phyloP scores from a whole-genome alignment of 1,284 basidiomycete species.

The Trametes polyzona region DNA sequence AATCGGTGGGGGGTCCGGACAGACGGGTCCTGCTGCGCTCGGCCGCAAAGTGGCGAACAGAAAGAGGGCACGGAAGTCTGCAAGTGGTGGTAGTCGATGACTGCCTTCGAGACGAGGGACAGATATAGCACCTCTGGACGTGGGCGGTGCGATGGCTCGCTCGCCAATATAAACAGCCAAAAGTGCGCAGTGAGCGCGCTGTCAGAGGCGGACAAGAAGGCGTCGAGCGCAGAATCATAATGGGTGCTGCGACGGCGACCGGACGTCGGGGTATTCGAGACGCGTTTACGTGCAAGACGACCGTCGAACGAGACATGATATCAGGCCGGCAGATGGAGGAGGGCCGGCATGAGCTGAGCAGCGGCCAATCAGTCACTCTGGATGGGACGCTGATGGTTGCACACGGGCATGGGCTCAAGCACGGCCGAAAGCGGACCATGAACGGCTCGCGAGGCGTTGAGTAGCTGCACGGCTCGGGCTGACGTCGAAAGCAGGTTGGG shows the following conservation, averaged over 20 bases:
- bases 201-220: neutral
- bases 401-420: neutral
- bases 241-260: neutral
- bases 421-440: no score
- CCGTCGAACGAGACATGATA: neutral
- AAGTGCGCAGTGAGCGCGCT: neutral
- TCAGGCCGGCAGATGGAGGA: neutral
- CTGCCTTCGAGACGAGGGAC: neutral
- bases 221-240: neutral
- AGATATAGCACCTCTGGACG: neutral
- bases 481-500: neutral
- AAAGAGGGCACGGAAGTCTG: neutral
- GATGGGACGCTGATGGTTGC: neutral
- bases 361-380: neutral
- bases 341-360: neutral
- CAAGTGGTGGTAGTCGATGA: no score
- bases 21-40: neutral
- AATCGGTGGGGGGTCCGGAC: no score
- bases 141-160: neutral
- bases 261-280: neutral
- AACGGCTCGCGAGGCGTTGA: conserved; percentile 7
- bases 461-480: conserved; percentile 8
- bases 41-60: neutral
- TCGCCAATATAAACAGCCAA: neutral
- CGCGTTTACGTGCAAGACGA: neutral